Evolutionary conservation across 306 rosid species (phyloP), one percentile per base, ranked within the genome.

Genomic region (Cicer bijugum): DNA sequence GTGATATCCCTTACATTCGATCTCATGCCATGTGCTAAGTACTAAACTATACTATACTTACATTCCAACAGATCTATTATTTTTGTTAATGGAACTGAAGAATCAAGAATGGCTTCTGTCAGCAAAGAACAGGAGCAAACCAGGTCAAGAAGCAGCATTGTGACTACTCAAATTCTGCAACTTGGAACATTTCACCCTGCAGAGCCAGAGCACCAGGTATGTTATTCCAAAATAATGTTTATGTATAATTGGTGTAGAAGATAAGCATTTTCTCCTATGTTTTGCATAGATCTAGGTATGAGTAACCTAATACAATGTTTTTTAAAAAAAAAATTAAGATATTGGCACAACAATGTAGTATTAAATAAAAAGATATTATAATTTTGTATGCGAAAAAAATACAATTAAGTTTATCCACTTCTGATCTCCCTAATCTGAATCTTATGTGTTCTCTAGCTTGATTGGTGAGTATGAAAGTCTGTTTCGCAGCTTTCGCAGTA

Each of bases 201-300:
- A 3, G 96, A 91, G 81, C 80, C 97, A 53, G 98, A 89, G 71
- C 97, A 94, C 81, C 98, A 94, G 97, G 98, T 94, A 71, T 12
- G 62, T 15, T 38, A 53, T 48, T 57, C 74, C 71, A 51, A 61
- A 60, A 14, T 74, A 16, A 23, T 81, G 38, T 67, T 50, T 72
- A 38, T 72, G 10, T 40, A 12, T 23, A 12, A 7, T 56, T 11
- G 76, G 66, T 67, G 43, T 63, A 40, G 46, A 15, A 35, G 65
- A 77, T 71, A 62, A 15, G 7, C 23, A 48, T 50, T 58, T 28
- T 51, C 46, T 71, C 47, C 45, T n/a, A 43, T 45, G 59, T 16
- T 55, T 66, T 67, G 68, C 73, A 52, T 16, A 46, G 10, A 56
- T 67, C 23, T 19, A 53, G 16, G 47, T 71, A 71, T 19, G 19